Evolutionary conservation across 768 basidiomycete genomes (phyloP).

Genomic region (Baorangia bicolor): DNA sequence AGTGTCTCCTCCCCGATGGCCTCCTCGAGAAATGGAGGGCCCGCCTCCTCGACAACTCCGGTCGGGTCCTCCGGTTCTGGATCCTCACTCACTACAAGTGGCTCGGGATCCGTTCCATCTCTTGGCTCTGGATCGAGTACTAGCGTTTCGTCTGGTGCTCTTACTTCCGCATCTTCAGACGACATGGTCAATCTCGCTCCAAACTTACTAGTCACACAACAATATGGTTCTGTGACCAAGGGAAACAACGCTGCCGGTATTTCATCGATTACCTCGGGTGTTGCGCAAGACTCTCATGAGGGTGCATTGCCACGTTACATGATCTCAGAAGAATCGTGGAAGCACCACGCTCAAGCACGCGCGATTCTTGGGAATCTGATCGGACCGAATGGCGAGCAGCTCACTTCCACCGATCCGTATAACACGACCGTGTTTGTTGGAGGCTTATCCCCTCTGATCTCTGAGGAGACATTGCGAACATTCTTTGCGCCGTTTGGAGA

Average conservation of each 20-base stretch:
- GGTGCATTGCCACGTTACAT: constrained; percentile 50
- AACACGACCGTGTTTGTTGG: constrained; percentile 97
- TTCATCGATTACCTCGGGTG: constrained; percentile 33
- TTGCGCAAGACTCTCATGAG: constrained; percentile 46
- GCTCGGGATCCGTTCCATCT: constrained; percentile 51
- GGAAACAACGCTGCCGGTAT: constrained; percentile 26
- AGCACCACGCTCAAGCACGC: constrained; percentile 80
- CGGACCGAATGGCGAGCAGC: constrained; percentile 82
- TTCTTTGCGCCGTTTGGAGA: constrained; percentile 93
- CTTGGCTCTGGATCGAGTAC: constrained; percentile 47
- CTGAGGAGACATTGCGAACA: constrained; percentile 87
- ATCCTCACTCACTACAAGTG: constrained; percentile 44
- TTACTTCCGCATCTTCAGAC: constrained; percentile 49
- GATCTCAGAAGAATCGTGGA: constrained; percentile 76
- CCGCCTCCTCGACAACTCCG: constrained; percentile 27
- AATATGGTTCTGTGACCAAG: constrained; percentile 40
- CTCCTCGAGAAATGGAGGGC: constrained; percentile 21
- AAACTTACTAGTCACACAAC: constrained; percentile 47
- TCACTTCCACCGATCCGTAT: constrained; percentile 90
- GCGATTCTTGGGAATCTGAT: constrained; percentile 82
- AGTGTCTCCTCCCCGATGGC: constrained; percentile 75
- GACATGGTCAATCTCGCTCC: constrained; percentile 52
- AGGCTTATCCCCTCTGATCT: constrained; percentile 82
- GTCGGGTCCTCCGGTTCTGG: constrained; percentile 45
- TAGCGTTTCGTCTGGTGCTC: constrained; percentile 50